Conservation (phyloP, 1,284 basidiomycete genomes). For the Cutaneotrichosporon spelunceum region DNA sequence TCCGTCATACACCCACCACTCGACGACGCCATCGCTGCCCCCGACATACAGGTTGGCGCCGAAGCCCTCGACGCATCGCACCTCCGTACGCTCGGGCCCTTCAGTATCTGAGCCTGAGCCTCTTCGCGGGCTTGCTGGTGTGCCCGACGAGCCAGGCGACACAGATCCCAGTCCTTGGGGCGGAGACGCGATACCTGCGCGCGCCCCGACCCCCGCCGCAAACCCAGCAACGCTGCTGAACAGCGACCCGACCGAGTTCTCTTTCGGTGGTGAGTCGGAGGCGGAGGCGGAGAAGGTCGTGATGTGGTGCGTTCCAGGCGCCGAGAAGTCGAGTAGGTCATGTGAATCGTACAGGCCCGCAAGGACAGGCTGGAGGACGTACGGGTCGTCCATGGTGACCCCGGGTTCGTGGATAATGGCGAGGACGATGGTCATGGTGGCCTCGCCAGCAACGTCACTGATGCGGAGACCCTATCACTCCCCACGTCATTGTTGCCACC, state of each 20-base stretch:
- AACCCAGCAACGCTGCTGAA: constrained; percentile 42
- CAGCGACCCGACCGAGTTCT: constrained; percentile 24
- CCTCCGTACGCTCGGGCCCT: constrained; percentile 19
- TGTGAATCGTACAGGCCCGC: constrained; percentile 37
- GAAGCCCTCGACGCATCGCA: constrained; percentile 49
- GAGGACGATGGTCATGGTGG: background rate
- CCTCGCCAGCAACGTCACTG: constrained; percentile 20
- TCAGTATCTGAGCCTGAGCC: background rate
- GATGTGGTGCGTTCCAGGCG: constrained; percentile 11
- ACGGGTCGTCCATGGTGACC: constrained; percentile 24
- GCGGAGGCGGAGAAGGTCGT: background rate
- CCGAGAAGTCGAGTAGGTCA: constrained; percentile 47
- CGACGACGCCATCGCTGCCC: constrained; percentile 48
- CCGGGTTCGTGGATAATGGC: background rate
- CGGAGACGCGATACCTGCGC: constrained; percentile 17
- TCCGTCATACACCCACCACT: constrained; percentile 50
- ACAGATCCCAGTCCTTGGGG: background rate
- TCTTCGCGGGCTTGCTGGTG: background rate
- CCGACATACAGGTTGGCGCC: constrained; percentile 51
- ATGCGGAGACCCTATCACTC: background rate
- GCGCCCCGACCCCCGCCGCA: constrained; percentile 37
- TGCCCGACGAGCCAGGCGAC: background rate
- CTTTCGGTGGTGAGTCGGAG: background rate
- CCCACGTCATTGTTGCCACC: constrained; percentile 14
- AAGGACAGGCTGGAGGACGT: constrained; percentile 42